phyloP scores from a whole-genome alignment of 2,329 filamentous ascomycete species.

The Magnaporthiopsis incrustans region DNA sequence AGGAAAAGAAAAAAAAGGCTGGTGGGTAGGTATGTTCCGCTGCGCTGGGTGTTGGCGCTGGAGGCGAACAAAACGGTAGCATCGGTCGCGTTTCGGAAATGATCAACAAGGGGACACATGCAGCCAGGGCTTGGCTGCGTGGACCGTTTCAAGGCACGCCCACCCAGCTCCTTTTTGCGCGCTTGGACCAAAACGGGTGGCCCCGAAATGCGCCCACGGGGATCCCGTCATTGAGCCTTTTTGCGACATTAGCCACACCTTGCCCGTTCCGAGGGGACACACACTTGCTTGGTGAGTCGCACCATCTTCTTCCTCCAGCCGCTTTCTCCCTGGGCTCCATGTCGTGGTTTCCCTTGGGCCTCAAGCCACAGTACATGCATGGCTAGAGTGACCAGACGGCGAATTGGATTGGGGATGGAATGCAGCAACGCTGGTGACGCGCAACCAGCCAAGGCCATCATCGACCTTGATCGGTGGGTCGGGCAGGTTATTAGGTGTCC shows the following conservation, averaged over 20 bases:
- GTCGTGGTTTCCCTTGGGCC: background rate
- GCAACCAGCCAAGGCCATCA: too few species aligned
- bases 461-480: constrained; percentile 1
- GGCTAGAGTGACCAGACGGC: background rate
- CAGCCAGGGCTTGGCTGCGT: background rate
- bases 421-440: background rate
- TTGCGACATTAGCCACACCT: constrained; percentile 2
- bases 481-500: background rate
- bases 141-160: constrained; percentile 3
- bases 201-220: background rate
- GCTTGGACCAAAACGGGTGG: background rate
- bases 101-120: constrained; percentile 1
- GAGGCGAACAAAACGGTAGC: background rate
- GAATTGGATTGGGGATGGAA: background rate
- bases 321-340: background rate
- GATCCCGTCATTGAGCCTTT: too few species aligned
- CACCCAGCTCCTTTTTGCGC: background rate
- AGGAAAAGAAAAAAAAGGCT: background rate
- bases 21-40: too few species aligned
- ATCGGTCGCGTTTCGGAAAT: constrained; percentile 3
- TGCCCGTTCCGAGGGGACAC: background rate
- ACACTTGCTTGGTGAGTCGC: background rate
- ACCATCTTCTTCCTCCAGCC: background rate
- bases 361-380: background rate
- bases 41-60: background rate